A percentile compares a stretch with the other conserved stretches of the same genome.
Evolutionary conservation across 805 yeast genomes (phyloP).

Genomic region (Maudiozyma bulderi): DNA sequence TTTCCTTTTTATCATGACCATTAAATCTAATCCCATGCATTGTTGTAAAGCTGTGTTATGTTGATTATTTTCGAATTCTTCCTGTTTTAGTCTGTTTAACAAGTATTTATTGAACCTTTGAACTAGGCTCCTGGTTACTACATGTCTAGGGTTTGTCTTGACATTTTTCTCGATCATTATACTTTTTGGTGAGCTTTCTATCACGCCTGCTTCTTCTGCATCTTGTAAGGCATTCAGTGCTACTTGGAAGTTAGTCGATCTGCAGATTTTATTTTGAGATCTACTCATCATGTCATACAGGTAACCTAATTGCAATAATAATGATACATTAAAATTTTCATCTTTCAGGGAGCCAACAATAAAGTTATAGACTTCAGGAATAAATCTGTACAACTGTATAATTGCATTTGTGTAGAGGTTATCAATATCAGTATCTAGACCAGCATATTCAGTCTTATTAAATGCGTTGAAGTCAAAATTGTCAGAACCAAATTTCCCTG

Average conservation of each 20-base stretch:
- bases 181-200: slow-evolving; percentile 34
- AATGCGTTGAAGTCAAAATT: slow-evolving; percentile 87
- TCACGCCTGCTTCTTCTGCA: slow-evolving; percentile 43
- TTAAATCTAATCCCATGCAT: slow-evolving; percentile 25
- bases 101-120: slow-evolving; percentile 25
- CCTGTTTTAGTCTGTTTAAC: slow-evolving; percentile 17
- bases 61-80: slow-evolving; percentile 19
- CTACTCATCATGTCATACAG: slow-evolving; percentile 84
- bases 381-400: slow-evolving; percentile 69
- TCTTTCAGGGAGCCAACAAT: slow-evolving; percentile 46
- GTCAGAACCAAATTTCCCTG: slow-evolving; percentile 84
- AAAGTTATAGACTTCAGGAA: slow-evolving; percentile 61
- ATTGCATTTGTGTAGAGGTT: slow-evolving; percentile 71
- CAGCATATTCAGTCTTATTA: slow-evolving; percentile 65
- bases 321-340: slow-evolving; percentile 40
- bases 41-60: slow-evolving; percentile 21
- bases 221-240: slow-evolving; percentile 37
- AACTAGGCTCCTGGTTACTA: slow-evolving; percentile 9
- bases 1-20: slow-evolving; percentile 15
- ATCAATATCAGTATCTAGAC: slow-evolving; percentile 80
- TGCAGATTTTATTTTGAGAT: slow-evolving; percentile 69
- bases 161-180: slow-evolving; percentile 1
- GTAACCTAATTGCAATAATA: slow-evolving; percentile 78
- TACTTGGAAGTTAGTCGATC: slow-evolving; percentile 69
- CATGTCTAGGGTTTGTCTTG: slow-evolving; percentile 14